A percentile compares a stretch with the other conserved stretches of the same genome.
phyloP scores from a whole-genome alignment of 1,139 yeast genomes.

The Nakaseomyces sp. region DNA sequence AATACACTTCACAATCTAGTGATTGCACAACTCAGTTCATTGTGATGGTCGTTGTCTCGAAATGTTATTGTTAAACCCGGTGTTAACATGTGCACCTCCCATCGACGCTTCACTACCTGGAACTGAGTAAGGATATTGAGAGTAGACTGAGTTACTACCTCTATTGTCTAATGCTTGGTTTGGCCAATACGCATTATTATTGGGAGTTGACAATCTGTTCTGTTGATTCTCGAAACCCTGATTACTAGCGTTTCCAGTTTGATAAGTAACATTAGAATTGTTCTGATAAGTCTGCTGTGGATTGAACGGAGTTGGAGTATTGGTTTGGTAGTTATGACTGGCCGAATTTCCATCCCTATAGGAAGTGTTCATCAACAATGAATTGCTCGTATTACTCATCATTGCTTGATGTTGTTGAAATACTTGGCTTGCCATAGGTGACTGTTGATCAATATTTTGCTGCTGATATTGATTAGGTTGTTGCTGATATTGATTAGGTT shows the following conservation, averaged over 20 bases:
- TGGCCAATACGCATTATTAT: neutral
- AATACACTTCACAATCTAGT: too few relatives aligned
- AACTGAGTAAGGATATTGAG: constrained; percentile 5
- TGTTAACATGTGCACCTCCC: constrained; percentile 3
- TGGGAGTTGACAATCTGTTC: neutral
- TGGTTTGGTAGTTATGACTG: neutral
- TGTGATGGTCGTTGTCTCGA: neutral
- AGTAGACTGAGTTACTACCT: neutral
- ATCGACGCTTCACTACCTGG: neutral
- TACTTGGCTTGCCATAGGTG: neutral
- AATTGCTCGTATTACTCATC: neutral
- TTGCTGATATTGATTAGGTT: neutral
- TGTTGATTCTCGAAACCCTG: neutral
- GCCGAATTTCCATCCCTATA: neutral
- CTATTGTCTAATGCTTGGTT: neutral
- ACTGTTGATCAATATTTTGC: neutral
- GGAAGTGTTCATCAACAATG: too few relatives aligned
- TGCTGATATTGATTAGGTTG: neutral
- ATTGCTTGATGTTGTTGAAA: neutral
- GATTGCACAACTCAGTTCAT: too few relatives aligned
- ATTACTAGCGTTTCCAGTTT: neutral
- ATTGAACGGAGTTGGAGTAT: neutral
- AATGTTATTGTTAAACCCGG: constrained; percentile 6
- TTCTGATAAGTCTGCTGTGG: neutral
- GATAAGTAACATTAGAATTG: neutral